Evolutionary conservation across 371 early-diverging fungal species (phyloP).

Genomic region (Mortierella sp.): DNA sequence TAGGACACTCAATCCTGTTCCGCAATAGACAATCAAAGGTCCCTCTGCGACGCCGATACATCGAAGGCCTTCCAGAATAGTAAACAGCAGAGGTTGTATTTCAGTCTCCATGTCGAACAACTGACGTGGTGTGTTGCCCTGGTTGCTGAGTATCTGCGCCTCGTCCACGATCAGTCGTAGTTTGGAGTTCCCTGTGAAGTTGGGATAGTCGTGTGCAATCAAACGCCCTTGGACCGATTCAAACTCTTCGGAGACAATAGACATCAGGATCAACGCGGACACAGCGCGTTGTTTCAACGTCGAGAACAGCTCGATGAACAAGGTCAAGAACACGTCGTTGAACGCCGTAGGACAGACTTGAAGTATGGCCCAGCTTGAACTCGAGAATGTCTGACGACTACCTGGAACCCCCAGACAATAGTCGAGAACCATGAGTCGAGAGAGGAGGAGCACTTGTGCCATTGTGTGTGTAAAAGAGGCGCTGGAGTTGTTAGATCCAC

Average conservation of each 20-base stretch:
- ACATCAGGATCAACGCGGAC: background rate
- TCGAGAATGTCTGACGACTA: constrained; percentile 28
- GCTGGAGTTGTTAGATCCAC: too few species aligned
- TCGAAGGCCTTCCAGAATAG: too few species aligned
- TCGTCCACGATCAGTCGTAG: constrained; percentile 23
- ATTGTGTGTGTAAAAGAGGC: too few species aligned
- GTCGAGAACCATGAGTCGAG: constrained; percentile 27
- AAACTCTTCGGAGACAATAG: constrained; percentile 19
- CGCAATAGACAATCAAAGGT: constrained; percentile 32
- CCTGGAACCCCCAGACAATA: constrained; percentile 24
- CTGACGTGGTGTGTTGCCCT: constrained; percentile 1
- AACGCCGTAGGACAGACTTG: constrained; percentile 39
- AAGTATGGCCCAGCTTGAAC: constrained; percentile 26
- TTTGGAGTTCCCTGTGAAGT: constrained; percentile 18
- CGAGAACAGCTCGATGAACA: background rate
- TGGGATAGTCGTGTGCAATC: constrained; percentile 11
- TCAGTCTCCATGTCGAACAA: too few species aligned
- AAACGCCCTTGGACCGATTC: constrained; percentile 8
- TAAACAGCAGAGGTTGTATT: too few species aligned
- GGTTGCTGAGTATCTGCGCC: constrained; percentile 27
- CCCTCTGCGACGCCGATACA: too few species aligned
- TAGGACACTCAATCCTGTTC: constrained; percentile 30
- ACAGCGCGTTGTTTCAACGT: background rate
- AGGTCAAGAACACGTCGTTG: constrained; percentile 23
- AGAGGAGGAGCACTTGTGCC: constrained; percentile 44